Conservation (phyloP, 495 filamentous ascomycete species). For the Podospora comata region DNA sequence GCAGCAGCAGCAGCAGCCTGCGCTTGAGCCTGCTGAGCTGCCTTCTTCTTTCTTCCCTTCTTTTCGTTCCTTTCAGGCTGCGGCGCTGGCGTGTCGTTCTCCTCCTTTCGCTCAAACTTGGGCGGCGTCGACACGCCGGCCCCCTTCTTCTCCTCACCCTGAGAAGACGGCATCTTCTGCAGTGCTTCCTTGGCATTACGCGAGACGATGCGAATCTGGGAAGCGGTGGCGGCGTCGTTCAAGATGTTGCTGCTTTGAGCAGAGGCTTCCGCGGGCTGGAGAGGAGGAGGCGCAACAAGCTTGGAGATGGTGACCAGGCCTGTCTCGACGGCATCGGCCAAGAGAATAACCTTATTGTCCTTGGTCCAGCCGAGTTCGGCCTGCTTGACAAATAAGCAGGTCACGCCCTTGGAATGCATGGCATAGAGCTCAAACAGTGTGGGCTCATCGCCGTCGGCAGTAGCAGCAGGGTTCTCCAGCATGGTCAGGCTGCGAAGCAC, state of each 20-base stretch:
- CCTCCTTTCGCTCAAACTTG: slow-evolving; percentile 44
- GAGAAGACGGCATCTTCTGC: slow-evolving; percentile 33
- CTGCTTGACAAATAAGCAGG: slow-evolving; percentile 76
- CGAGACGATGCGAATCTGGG: slow-evolving; percentile 39
- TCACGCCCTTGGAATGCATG: slow-evolving; percentile 95
- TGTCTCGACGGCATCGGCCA: slow-evolving; percentile 68
- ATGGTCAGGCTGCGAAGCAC: slow-evolving; percentile 86
- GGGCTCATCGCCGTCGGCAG: slow-evolving; percentile 53
- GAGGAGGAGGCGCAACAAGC: slow-evolving; percentile 39
- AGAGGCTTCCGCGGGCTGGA: slow-evolving; percentile 33
- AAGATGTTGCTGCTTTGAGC: slow-evolving; percentile 19
- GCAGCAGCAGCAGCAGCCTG: slow-evolving; percentile 35
- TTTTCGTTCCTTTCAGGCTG: slow-evolving; percentile 46
- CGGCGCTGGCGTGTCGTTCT: slow-evolving; percentile 36
- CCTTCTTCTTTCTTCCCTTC: slow-evolving; percentile 49
- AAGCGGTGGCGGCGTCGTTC: slow-evolving; percentile 16
- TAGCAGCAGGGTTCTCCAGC: slow-evolving; percentile 57
- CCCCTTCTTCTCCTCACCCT: slow-evolving; percentile 32
- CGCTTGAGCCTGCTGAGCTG: slow-evolving; percentile 32
- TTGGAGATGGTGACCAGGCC: slow-evolving; percentile 53
- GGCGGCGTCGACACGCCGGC: slow-evolving; percentile 25
- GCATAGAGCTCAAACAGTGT: slow-evolving; percentile 90
- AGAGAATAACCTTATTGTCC: slow-evolving; percentile 76
- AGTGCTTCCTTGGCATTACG: slow-evolving; percentile 41
- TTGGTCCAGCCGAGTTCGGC: slow-evolving; percentile 84